A percentile compares a stretch with the other conserved stretches of the same genome.
Conservation (phyloP, 78 protist genomes). For the Trichosphaerium sp. region DNA sequence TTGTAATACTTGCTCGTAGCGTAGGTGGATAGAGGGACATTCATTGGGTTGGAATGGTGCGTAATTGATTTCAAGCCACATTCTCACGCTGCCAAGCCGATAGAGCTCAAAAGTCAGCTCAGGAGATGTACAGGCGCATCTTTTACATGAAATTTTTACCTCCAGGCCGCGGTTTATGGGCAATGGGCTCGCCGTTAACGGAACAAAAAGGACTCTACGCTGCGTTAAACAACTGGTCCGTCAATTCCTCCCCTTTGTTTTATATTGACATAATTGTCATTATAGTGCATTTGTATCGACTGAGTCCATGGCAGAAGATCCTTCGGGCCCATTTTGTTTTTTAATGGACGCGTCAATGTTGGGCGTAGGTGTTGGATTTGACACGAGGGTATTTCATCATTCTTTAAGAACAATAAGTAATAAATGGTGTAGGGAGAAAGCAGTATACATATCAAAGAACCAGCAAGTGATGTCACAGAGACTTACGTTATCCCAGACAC, state of each 20-base stretch:
- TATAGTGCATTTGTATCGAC: constrained; percentile 81
- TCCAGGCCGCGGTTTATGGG: constrained; percentile 80
- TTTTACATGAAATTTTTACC: constrained; percentile 77
- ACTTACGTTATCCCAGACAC: constrained; percentile 42
- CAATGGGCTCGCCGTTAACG: constrained; percentile 69
- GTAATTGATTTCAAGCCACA: background rate
- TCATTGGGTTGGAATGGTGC: constrained; percentile 35
- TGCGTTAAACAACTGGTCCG: constrained; percentile 74
- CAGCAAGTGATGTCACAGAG: background rate
- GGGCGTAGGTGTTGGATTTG: constrained; percentile 81
- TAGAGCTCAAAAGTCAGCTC: constrained; percentile 29
- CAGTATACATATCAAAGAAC: constrained; percentile 21
- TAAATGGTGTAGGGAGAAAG: no score
- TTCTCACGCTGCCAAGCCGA: background rate
- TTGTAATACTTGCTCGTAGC: no score
- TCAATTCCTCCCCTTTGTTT: no score
- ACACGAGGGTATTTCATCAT: no score
- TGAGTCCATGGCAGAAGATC: constrained; percentile 13
- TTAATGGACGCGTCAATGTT: constrained; percentile 84
- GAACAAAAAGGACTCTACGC: constrained; percentile 60
- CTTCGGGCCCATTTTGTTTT: constrained; percentile 67
- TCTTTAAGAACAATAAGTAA: no score
- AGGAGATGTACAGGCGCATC: constrained; percentile 64
- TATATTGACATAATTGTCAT: no score
- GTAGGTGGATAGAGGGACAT: constrained; percentile 47